A percentile compares a stretch with the other conserved stretches of the same genome.
phyloP scores from a whole-genome alignment of 2,329 filamentous ascomycete species.

The Colletotrichum tanaceti region DNA sequence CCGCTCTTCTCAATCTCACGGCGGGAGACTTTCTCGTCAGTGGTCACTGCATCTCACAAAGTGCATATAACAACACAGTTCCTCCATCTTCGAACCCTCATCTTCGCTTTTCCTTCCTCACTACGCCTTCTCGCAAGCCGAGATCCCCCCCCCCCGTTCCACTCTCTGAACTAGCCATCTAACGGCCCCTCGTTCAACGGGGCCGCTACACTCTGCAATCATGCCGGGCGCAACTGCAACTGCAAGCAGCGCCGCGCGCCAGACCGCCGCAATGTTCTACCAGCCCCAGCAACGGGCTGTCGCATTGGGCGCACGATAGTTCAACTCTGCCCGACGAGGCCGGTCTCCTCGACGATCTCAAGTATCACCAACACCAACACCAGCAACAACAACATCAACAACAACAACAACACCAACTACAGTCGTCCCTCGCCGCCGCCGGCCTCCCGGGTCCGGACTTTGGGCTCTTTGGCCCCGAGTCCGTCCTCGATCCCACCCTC shows the following conservation, averaged over 20 bases:
- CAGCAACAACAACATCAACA: too few species aligned
- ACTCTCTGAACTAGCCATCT: slow-evolving; percentile 5
- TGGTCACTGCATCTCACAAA: background rate
- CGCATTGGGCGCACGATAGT: slow-evolving; percentile 33
- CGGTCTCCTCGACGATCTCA: slow-evolving; percentile 15
- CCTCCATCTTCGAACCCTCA: background rate
- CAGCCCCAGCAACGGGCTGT: slow-evolving; percentile 26
- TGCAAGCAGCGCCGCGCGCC: slow-evolving; percentile 14
- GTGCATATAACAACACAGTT: slow-evolving; percentile 22
- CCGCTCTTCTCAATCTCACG: too few species aligned
- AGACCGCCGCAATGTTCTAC: slow-evolving; percentile 26
- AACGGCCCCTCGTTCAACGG: slow-evolving; percentile 33
- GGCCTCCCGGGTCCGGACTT: slow-evolving; percentile 35
- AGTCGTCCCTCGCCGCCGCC: slow-evolving; percentile 24
- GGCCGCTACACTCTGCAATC: slow-evolving; percentile 41
- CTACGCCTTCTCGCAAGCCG: slow-evolving; percentile 20
- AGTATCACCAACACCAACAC: slow-evolving; percentile 12
- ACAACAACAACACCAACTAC: slow-evolving; percentile 2
- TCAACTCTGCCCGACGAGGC: slow-evolving; percentile 29
- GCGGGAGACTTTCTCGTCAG: too few species aligned
- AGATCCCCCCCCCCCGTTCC: background rate
- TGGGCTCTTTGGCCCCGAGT: slow-evolving; percentile 30
- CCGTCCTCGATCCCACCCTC: slow-evolving; percentile 34
- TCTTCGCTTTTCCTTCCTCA: background rate
- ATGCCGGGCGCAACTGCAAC: slow-evolving; percentile 34